A percentile compares a stretch with the other conserved stretches of the same genome.
These are phyloP conservation scores for Alloteropsis semialata DNA, from an alignment of 176 grass and related monocot genomes.

Conservation along the genomic window DNA sequence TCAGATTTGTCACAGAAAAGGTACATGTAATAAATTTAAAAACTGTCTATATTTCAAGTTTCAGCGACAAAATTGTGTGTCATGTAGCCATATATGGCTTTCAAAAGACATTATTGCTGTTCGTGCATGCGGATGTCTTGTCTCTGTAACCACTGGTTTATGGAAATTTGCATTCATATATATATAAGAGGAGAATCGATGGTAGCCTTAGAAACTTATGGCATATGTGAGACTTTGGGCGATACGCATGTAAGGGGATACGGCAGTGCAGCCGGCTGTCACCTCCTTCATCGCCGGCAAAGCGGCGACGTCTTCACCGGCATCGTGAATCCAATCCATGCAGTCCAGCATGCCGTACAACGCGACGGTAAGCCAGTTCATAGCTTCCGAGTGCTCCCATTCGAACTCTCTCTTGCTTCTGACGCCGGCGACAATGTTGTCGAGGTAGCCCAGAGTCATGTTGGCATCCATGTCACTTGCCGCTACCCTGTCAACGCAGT, in stretches of 20 bases:
- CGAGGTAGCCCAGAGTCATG: neutral
- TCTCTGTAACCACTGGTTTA: too few relatives aligned
- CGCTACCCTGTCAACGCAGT: neutral
- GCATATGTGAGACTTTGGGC: neutral
- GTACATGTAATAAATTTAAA: too few relatives aligned
- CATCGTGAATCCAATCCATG: neutral
- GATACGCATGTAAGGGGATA: neutral
- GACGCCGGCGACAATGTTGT: neutral
- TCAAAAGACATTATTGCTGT: too few relatives aligned
- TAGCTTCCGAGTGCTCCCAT: too few relatives aligned
- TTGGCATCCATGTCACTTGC: neutral
- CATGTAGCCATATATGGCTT: too few relatives aligned
- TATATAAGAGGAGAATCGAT: too few relatives aligned
- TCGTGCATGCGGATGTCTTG: too few relatives aligned
- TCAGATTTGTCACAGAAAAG: too few relatives aligned
- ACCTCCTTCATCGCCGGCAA: neutral
- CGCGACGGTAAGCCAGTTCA: neutral
- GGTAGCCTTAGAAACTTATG: neutral
- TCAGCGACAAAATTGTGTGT: too few relatives aligned
- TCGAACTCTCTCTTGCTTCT: neutral
- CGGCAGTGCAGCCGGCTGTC: neutral
- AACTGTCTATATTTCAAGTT: too few relatives aligned
- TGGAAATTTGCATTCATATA: too few relatives aligned
- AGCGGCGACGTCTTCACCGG: neutral
- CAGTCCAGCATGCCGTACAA: neutral